A percentile compares a stretch with the other conserved stretches of the same genome.
Evolutionary conservation across 805 yeast species (phyloP).

Genomic region (Cyberlindnera samutprakarnensis): DNA sequence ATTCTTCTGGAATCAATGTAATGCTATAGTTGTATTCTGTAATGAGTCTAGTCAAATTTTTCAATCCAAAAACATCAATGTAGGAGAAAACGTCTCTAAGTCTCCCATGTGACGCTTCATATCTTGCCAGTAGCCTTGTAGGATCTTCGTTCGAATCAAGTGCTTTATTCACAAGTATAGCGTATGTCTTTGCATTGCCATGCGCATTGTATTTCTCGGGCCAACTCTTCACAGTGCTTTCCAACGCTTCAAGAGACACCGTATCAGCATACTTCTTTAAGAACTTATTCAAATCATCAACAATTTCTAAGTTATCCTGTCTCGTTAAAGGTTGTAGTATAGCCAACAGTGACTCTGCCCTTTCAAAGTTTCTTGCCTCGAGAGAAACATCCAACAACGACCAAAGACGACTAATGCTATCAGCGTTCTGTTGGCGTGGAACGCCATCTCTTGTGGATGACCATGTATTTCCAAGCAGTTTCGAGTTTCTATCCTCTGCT

Average conservation of each 20-base stretch:
- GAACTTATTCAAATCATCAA: conserved; percentile 64
- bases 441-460: conserved; percentile 17
- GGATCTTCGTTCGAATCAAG: conserved; percentile 15
- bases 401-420: conserved; percentile 62
- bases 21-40: conserved; percentile 13
- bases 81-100: conserved; percentile 12
- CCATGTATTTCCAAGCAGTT: conserved; percentile 11
- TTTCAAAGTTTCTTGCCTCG: conserved; percentile 51
- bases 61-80: conserved; percentile 46
- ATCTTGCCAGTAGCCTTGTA: conserved; percentile 19
- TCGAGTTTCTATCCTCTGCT: conserved; percentile 3
- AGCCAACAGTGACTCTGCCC: conserved; percentile 63
- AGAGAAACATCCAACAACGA: conserved; percentile 74
- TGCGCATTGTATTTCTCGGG: conserved; percentile 23
- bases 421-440: conserved; percentile 28
- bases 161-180: conserved; percentile 39
- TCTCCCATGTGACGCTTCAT: conserved; percentile 23
- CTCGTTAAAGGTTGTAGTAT: conserved; percentile 48
- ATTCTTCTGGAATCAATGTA: conserved; percentile 27
- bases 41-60: conserved; percentile 29
- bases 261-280: conserved; percentile 34
- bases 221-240: conserved; percentile 32
- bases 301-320: conserved; percentile 37
- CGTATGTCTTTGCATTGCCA: conserved; percentile 51
- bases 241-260: conserved; percentile 32